phyloP scores from a whole-genome alignment of 306 rosid species.

The Mimosa bimucronata region DNA sequence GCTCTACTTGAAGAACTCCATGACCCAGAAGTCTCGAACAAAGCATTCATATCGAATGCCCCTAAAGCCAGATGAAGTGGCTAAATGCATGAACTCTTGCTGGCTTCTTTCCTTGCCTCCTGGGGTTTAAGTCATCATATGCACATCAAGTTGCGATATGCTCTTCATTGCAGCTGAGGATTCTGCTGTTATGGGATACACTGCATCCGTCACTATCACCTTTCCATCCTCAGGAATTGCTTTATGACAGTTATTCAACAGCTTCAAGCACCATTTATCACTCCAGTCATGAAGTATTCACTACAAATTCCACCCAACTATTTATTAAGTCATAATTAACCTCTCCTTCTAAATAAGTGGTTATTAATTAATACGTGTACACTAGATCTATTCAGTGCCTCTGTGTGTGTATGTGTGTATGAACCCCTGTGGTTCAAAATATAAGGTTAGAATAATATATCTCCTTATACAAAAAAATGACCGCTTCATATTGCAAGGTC shows the following conservation, averaged over 20 bases:
- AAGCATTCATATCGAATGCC: constrained; percentile 14
- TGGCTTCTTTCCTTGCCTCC: constrained; percentile 35
- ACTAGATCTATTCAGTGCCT: too few relatives aligned
- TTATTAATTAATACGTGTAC: too few relatives aligned
- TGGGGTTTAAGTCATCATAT: constrained; percentile 22
- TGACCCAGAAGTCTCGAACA: constrained; percentile 27
- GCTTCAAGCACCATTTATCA: neutral
- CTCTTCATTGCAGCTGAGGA: neutral
- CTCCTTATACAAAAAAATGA: too few relatives aligned
- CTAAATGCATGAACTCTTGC: constrained; percentile 32
- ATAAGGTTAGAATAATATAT: too few relatives aligned
- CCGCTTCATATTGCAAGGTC: too few relatives aligned
- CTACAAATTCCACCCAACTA: constrained; percentile 19
- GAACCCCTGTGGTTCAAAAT: too few relatives aligned
- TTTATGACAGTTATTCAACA: constrained; percentile 21
- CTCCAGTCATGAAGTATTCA: constrained; percentile 33
- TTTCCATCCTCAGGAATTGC: constrained; percentile 33
- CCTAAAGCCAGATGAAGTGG: constrained; percentile 22
- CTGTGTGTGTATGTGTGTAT: too few relatives aligned
- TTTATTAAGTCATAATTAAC: neutral
- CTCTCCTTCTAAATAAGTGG: neutral
- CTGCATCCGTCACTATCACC: constrained; percentile 26
- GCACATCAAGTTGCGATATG: constrained; percentile 2
- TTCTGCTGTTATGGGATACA: neutral
- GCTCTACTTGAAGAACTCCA: constrained; percentile 28